A percentile compares a stretch with the other conserved stretches of the same genome.
These are phyloP conservation scores for Plectosphaerella sp. DNA, from an alignment of 2,329 filamentous ascomycete species.

Conservation along the genomic window DNA sequence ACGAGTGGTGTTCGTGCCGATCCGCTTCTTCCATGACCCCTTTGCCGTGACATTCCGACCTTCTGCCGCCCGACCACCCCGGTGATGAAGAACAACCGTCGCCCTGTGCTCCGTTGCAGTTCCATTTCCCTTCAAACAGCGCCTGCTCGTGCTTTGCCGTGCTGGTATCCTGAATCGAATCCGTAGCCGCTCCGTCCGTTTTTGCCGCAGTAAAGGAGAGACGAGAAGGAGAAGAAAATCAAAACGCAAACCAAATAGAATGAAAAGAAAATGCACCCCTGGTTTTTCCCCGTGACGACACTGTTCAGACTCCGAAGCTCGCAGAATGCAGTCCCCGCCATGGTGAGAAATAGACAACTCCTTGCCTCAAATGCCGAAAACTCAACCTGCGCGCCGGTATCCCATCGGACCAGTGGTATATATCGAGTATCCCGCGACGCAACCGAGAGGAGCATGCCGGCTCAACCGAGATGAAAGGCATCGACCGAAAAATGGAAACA, in stretches of 20 bases:
- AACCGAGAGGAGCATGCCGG: slow-evolving; percentile 7
- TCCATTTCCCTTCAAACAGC: background rate
- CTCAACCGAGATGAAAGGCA: slow-evolving; percentile 8
- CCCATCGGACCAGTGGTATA: slow-evolving; percentile 13
- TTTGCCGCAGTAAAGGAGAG: background rate
- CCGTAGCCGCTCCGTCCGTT: background rate
- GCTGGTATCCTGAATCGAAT: slow-evolving; percentile 3
- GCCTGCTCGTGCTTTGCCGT: background rate
- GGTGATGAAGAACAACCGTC: background rate
- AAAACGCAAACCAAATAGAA: background rate
- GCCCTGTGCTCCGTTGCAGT: background rate
- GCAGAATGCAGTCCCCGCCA: slow-evolving; percentile 11
- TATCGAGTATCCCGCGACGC: slow-evolving; percentile 9
- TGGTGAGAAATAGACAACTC: slow-evolving; percentile 10
- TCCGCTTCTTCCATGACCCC: background rate
- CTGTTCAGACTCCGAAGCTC: slow-evolving; percentile 10
- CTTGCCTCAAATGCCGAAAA: slow-evolving; percentile 9
- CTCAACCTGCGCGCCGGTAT: slow-evolving; percentile 11
- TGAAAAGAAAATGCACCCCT: slow-evolving; percentile 7
- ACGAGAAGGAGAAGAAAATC: background rate
- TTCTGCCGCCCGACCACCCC: no score
- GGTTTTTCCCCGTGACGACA: slow-evolving; percentile 7
- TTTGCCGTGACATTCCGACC: no score
- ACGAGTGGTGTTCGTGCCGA: background rate
- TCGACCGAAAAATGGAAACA: background rate